Percentiles rank a stretch among this genome's conserved stretches.
These are phyloP conservation scores for Trypanosoma rangeli DNA, from an alignment of 208 protist species.

Conservation along the genomic window DNA sequence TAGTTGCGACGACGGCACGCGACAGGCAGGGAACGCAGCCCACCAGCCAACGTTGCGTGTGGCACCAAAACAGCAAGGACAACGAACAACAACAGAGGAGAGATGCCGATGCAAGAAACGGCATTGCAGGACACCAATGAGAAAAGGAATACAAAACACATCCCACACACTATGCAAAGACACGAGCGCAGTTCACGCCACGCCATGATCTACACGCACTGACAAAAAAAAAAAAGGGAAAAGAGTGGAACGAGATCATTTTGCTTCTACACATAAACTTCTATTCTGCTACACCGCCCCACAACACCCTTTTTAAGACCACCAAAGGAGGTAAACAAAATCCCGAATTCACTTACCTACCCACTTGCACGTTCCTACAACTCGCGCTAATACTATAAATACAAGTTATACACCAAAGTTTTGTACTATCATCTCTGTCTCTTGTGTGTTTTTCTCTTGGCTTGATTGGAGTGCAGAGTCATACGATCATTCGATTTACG, in stretches of 20 bases:
- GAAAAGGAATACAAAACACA: background rate
- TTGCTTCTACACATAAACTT: background rate
- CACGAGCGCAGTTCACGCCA: background rate
- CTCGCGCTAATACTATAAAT: background rate
- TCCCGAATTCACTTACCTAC: background rate
- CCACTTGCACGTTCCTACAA: background rate
- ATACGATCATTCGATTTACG: constrained; percentile 86
- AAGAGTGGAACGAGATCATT: background rate
- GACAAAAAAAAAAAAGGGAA: background rate
- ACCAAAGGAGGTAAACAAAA: background rate
- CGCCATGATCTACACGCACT: background rate
- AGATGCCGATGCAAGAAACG: background rate
- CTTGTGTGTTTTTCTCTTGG: constrained; percentile 4
- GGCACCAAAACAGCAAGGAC: too few species aligned
- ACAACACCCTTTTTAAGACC: background rate
- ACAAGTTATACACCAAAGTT: background rate
- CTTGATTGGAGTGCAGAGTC: constrained; percentile 87
- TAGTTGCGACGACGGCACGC: background rate
- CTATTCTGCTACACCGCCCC: background rate
- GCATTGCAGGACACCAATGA: background rate
- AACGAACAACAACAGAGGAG: background rate
- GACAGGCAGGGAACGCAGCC: background rate
- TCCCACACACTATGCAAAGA: background rate
- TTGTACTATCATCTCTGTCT: background rate
- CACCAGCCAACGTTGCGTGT: too few species aligned